Percentiles rank a stretch among this genome's conserved stretches.
Evolutionary conservation across 345 rosid genomes (phyloP).

Genomic region (Garcia nutans): DNA sequence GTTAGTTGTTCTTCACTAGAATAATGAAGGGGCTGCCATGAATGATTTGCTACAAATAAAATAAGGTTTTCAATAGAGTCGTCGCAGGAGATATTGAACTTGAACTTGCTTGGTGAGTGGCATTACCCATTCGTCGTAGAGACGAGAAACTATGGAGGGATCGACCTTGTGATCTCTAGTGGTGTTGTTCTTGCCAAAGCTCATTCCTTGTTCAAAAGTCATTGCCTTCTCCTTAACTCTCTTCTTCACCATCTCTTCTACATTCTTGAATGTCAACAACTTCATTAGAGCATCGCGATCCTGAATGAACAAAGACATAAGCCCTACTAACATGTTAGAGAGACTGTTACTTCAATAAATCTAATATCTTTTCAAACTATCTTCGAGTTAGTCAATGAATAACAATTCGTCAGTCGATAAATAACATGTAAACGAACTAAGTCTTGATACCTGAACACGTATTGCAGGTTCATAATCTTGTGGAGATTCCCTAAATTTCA

Average conservation of each 20-base stretch:
- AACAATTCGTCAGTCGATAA: neutral
- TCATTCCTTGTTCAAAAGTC: conserved; percentile 68
- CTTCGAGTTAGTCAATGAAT: neutral
- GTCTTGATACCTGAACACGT: conserved; percentile 55
- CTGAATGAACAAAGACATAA: conserved; percentile 34
- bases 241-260: conserved; percentile 78
- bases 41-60: neutral
- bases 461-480: conserved; percentile 68
- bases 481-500: conserved; percentile 67
- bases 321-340: neutral
- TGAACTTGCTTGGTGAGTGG: conserved; percentile 79
- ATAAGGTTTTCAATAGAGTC: conserved; percentile 50
- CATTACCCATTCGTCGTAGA: conserved; percentile 79
- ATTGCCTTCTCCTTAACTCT: conserved; percentile 77
- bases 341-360: too few species aligned
- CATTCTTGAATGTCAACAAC: conserved; percentile 58
- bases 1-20: neutral
- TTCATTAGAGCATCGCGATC: conserved; percentile 65
- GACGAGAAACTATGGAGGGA: conserved; percentile 60
- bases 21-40: neutral
- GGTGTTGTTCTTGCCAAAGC: conserved; percentile 10
- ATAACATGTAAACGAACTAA: neutral
- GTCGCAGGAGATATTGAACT: conserved; percentile 77
- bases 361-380: too few species aligned
- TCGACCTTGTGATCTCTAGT: conserved; percentile 50